phyloP scores from a whole-genome alignment of 1,284 basidiomycete species.

The Vanrija sp. region DNA sequence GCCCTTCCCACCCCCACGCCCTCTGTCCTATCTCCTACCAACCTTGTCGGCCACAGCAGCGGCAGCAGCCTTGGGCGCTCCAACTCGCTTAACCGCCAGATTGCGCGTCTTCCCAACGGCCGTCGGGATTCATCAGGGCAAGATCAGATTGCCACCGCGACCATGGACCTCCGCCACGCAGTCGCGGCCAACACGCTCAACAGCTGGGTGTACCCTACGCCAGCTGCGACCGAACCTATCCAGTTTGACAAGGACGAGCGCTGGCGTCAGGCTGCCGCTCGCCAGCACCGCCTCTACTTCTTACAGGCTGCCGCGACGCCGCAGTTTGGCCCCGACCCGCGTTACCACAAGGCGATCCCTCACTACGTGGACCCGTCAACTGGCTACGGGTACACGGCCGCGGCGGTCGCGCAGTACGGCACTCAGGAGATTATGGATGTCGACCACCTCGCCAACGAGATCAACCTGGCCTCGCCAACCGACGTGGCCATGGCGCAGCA shows the following conservation, averaged over 20 bases:
- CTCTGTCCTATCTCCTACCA: not conserved
- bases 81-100: constrained; percentile 36
- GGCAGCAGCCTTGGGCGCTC: constrained; percentile 20
- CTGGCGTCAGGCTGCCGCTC: constrained; percentile 6
- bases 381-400: constrained; percentile 2
- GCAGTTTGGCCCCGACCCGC: constrained; percentile 39
- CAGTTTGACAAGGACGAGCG: constrained; percentile 10
- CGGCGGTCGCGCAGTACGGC: not conserved
- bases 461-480: constrained; percentile 11
- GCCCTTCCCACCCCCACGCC: constrained; percentile 9
- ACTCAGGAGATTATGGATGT: constrained; percentile 9
- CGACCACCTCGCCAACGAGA: constrained; percentile 3
- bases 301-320: constrained; percentile 39
- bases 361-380: constrained; percentile 24
- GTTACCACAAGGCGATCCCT: constrained; percentile 41
- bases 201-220: constrained; percentile 1
- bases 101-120: constrained; percentile 24
- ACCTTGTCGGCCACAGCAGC: not conserved
- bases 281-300: constrained; percentile 39
- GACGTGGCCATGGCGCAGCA: constrained; percentile 1
- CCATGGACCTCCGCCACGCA: constrained; percentile 22
- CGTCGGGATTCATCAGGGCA: constrained; percentile 32
- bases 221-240: not conserved
- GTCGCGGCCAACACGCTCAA: constrained; percentile 17
- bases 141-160: constrained; percentile 10